Percentiles rank a stretch among this genome's conserved stretches.
phyloP scores from a whole-genome alignment of 2,329 filamentous ascomycete genomes.

The Sclerotinia sclerotiorum region DNA sequence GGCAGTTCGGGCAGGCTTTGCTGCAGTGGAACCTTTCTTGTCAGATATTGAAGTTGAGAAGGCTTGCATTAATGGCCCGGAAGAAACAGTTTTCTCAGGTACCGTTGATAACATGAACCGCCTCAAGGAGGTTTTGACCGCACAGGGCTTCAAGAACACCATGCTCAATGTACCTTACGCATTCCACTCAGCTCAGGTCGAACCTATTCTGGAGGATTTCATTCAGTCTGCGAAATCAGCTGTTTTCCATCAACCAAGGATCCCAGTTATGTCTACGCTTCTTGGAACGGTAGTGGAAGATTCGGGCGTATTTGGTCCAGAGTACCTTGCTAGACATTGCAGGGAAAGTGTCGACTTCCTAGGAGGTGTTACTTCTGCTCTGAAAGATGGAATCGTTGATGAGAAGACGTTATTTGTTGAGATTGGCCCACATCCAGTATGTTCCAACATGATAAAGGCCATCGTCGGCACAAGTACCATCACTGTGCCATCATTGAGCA shows the following conservation, averaged over 20 bases:
- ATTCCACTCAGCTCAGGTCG: constrained; percentile 65
- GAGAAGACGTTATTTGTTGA: constrained; percentile 68
- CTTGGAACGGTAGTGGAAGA: constrained; percentile 59
- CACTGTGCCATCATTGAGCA: constrained; percentile 61
- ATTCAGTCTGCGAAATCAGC: constrained; percentile 53
- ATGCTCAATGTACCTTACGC: constrained; percentile 64
- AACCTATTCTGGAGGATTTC: constrained; percentile 60
- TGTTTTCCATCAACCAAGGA: constrained; percentile 53
- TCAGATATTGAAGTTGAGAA: constrained; percentile 34
- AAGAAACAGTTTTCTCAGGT: constrained; percentile 69
- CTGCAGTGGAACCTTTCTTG: constrained; percentile 21
- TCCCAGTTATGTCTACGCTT: constrained; percentile 68
- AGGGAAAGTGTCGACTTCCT: constrained; percentile 69
- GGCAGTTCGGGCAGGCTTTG: constrained; percentile 47
- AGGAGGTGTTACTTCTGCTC: constrained; percentile 53
- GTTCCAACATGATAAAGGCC: constrained; percentile 59
- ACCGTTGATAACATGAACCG: constrained; percentile 55
- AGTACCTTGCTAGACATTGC: constrained; percentile 65
- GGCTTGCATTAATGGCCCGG: constrained; percentile 73
- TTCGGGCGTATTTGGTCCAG: constrained; percentile 54
- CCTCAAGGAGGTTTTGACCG: constrained; percentile 49
- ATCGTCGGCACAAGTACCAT: constrained; percentile 52
- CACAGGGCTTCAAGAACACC: constrained; percentile 56
- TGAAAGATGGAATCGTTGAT: constrained; percentile 47
- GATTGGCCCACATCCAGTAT: constrained; percentile 69